Percentiles rank a stretch among this genome's conserved stretches.
These are phyloP conservation scores for Fusarium armeniacum DNA, from an alignment of 2,329 filamentous ascomycete genomes.

Conservation along the genomic window DNA sequence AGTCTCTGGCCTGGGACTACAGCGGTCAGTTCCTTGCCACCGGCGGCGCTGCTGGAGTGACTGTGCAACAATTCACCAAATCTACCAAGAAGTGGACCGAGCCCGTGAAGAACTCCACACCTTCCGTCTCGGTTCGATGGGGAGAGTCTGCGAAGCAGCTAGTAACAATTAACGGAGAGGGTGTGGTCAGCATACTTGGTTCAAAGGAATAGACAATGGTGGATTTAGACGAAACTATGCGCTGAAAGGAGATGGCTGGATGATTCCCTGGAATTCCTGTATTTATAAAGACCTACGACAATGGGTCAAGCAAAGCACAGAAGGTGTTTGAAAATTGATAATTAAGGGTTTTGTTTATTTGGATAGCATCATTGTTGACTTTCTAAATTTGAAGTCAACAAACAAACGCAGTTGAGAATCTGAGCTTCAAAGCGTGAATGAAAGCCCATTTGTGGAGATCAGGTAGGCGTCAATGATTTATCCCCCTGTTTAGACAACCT, in stretches of 20 bases:
- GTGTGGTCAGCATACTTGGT: constrained; percentile 79
- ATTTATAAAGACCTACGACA: constrained; percentile 39
- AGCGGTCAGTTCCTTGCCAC: constrained; percentile 92
- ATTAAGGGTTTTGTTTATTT: constrained; percentile 35
- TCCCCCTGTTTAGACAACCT: constrained; percentile 25
- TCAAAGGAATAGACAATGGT: constrained; percentile 60
- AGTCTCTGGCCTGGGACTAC: constrained; percentile 90
- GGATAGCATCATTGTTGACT: constrained; percentile 1
- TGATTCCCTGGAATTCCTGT: constrained; percentile 40
- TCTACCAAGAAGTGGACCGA: constrained; percentile 90
- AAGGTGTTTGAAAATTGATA: constrained; percentile 47
- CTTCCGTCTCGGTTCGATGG: constrained; percentile 82
- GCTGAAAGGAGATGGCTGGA: constrained; percentile 17
- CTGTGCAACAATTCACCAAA: constrained; percentile 92
- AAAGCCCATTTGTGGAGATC: constrained; percentile 15
- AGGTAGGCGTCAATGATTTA: neutral
- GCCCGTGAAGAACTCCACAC: constrained; percentile 80
- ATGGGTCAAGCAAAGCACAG: constrained; percentile 37
- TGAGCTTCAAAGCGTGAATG: constrained; percentile 7
- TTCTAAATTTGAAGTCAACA: constrained; percentile 12
- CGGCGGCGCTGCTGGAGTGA: constrained; percentile 82
- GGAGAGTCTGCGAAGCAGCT: constrained; percentile 80
- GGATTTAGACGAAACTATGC: constrained; percentile 24
- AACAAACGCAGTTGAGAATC: constrained; percentile 3
- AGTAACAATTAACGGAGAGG: constrained; percentile 80